Percentiles rank a stretch among this genome's conserved stretches.
Conservation (phyloP, 2,329 filamentous ascomycete species). For the Aspergillus awamori region DNA sequence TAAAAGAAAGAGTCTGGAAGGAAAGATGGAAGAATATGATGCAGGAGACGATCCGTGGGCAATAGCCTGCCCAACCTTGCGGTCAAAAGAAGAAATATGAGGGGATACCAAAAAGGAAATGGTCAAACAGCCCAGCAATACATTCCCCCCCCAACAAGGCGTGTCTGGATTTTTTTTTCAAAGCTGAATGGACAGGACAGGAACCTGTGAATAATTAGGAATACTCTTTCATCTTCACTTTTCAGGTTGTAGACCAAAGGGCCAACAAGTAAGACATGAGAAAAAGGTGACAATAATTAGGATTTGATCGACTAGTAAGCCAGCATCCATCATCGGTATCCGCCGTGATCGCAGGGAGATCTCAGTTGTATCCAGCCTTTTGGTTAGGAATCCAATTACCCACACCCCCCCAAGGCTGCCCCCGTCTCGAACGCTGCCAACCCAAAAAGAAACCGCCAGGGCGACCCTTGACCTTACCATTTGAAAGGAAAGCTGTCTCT, state of each 20-base stretch:
- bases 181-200: too few relatives aligned
- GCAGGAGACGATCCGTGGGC: neutral
- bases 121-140: neutral
- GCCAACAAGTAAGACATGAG: too few relatives aligned
- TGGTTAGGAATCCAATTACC: slow-evolving; percentile 14
- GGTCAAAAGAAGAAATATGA: slow-evolving; percentile 2
- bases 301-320: too few relatives aligned
- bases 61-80: neutral
- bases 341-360: neutral
- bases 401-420: slow-evolving; percentile 2
- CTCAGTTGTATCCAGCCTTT: neutral
- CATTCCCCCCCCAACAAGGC: too few relatives aligned
- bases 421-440: slow-evolving; percentile 1
- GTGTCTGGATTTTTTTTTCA: too few relatives aligned
- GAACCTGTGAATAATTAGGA: too few relatives aligned
- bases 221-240: too few relatives aligned
- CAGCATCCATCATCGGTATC: neutral
- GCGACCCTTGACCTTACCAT: neutral
- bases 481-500: slow-evolving; percentile 13
- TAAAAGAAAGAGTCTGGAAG: neutral
- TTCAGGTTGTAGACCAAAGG: too few relatives aligned
- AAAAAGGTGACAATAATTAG: too few relatives aligned
- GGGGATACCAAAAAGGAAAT: slow-evolving; percentile 10
- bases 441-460: slow-evolving; percentile 9
- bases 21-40: neutral